Evolutionary conservation across 148 eudicot genomes (phyloP).

Genomic region (Spergularia marina): DNA sequence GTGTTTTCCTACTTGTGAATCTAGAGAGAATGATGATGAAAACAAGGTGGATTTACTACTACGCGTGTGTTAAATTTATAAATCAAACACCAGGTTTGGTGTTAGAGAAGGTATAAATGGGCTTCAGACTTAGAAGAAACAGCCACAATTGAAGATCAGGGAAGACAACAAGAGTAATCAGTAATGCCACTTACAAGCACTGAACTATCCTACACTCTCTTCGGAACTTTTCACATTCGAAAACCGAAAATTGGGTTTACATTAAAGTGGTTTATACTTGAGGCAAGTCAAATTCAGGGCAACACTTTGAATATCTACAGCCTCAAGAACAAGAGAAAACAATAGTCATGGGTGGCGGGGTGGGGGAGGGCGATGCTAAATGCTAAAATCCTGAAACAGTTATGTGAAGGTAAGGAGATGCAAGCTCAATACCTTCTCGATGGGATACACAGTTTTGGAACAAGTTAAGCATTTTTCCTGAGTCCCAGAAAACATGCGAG

Average conservation of each 20-base stretch:
- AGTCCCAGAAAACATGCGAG: conserved; percentile 90
- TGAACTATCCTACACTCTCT: neutral
- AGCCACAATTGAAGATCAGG: neutral
- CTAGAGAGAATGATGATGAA: neutral
- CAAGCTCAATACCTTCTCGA: conserved; percentile 63
- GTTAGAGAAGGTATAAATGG: neutral
- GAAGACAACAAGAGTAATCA: neutral
- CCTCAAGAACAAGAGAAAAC: neutral
- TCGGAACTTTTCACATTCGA: neutral
- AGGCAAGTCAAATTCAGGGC: neutral
- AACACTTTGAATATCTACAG: neutral
- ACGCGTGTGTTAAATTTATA: neutral
- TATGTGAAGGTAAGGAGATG: neutral
- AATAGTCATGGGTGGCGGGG: neutral
- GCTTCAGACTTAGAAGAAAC: neutral
- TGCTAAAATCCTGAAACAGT: neutral
- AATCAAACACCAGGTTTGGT: neutral
- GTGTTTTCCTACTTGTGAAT: neutral
- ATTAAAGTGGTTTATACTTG: neutral
- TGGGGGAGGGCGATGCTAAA: neutral
- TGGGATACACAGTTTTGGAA: conserved; percentile 83
- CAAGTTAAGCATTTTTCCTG: conserved; percentile 94
- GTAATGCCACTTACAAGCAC: neutral
- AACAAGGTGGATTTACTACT: neutral
- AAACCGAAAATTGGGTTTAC: neutral